Base-by-base conservation (phyloP, 2,329 filamentous ascomycete species). In the Colletotrichum limetticola region DNA sequence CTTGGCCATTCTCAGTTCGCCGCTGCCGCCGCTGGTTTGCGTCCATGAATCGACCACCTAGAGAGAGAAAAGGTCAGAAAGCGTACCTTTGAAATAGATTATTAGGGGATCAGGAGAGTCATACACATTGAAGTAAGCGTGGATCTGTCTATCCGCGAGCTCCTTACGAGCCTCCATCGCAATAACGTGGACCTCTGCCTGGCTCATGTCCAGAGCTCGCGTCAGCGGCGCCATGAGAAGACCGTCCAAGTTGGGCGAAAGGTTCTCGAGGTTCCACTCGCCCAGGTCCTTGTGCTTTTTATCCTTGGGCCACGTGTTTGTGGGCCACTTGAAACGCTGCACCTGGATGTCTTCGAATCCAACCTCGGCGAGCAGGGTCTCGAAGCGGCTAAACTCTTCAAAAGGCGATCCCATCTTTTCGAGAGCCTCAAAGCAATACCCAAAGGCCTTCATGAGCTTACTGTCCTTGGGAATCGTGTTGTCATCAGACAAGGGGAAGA, bases 71-170 rank as follows among this genome's bases (percentile, higher is more conserved):
- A 16, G 42, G 60, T 62, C 5, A 62, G 59, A 5, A 30, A 26
- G 14, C 7, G 11, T 16, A 28, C 5, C 26, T n/a, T 14, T 11
- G 3, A 16, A 14, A 22, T 3, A 14, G 8, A 16, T 14, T 16
- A 12, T 3, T 16, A 4, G 9, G 32, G n/a, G 16, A 2, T 3
- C 14, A 7, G 22, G 12, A 3, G 5, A 5, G 22, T 46, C 81
- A 79, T 74, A 84, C 80, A 83, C 78, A 14, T 81, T 79, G 78
- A 82, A 83, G 74, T 80, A 84, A 0, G 78, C 78, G 57, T 85
- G 83, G 6, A 83, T 79, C 0, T 66, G 69, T 24, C 75, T 79
- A 32, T 84, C 76, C 59, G 71, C 78, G 75, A 84, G 77, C 12
- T 83, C 81, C 2, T 67, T 74, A 6, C 80, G 79, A 7, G 80